Conservation (phyloP, 192 early-diverging fungal genomes). For the Allomyces javanicus region DNA sequence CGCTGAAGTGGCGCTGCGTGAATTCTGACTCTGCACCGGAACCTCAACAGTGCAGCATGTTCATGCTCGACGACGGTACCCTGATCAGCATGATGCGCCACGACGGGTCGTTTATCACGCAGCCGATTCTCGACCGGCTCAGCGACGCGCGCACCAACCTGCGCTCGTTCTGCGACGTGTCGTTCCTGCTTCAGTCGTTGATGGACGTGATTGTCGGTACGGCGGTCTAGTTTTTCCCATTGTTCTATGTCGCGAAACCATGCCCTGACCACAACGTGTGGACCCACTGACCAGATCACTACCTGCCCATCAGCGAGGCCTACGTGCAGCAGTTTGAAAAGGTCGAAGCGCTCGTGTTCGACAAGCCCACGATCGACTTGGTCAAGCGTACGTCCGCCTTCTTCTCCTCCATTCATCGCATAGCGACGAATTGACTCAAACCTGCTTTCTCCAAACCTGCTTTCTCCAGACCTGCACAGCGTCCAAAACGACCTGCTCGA, state of each 20-base stretch:
- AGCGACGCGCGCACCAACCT: constrained; percentile 10
- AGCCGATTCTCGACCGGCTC: constrained; percentile 15
- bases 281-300: neutral
- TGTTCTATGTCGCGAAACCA: neutral
- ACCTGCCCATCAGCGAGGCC: neutral
- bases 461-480: neutral
- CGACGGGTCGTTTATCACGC: constrained; percentile 14
- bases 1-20: neutral
- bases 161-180: constrained; percentile 15
- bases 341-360: neutral
- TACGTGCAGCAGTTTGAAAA: neutral
- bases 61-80: constrained; percentile 3
- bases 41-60: neutral
- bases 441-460: no score
- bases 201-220: constrained; percentile 24
- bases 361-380: neutral
- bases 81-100: constrained; percentile 19
- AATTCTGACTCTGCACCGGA: neutral
- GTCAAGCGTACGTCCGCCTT: neutral
- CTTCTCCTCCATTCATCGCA: neutral
- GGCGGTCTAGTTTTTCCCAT: constrained; percentile 1
- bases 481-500: neutral
- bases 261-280: neutral
- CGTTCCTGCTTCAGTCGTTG: constrained; percentile 19
- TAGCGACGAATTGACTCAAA: no score